Evolutionary conservation across 208 protist species (phyloP).

Genomic region (Wallacemonas sp.): DNA sequence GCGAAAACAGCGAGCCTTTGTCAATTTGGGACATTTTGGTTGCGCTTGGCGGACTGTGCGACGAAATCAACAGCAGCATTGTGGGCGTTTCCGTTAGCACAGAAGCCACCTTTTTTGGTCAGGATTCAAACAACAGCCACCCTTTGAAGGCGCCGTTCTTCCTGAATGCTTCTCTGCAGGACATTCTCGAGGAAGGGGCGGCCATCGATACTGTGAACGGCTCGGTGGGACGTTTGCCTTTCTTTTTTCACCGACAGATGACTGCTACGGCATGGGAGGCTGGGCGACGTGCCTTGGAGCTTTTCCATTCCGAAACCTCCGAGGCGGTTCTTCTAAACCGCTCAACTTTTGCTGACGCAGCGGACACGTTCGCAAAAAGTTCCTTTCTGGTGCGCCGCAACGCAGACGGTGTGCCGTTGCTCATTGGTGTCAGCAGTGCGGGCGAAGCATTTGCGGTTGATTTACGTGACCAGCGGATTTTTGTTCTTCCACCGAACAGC

Average conservation of each 20-base stretch:
- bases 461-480: slow-evolving; percentile 44
- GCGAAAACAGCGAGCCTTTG: slow-evolving; percentile 8
- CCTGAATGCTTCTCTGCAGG: slow-evolving; percentile 35
- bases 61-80: slow-evolving; percentile 43
- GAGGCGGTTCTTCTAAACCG: slow-evolving; percentile 47
- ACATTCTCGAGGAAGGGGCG: slow-evolving; percentile 21
- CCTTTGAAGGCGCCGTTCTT: slow-evolving; percentile 49
- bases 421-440: slow-evolving; percentile 48
- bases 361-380: slow-evolving; percentile 52
- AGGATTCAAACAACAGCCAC: slow-evolving; percentile 21
- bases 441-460: slow-evolving; percentile 70
- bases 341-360: slow-evolving; percentile 55
- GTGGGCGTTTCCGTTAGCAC: slow-evolving; percentile 57
- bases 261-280: slow-evolving; percentile 16
- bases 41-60: slow-evolving; percentile 47
- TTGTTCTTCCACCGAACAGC: slow-evolving; percentile 50
- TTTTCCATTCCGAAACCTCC: no score
- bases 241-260: slow-evolving; percentile 30
- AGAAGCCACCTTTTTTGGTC: slow-evolving; percentile 9
- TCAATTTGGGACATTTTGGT: slow-evolving; percentile 61
- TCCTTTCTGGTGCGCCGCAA: slow-evolving; percentile 46
- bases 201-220: slow-evolving; percentile 41
- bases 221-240: slow-evolving; percentile 48
- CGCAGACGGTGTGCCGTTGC: slow-evolving; percentile 35
- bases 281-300: slow-evolving; percentile 27